A percentile compares a stretch with the other conserved stretches of the same genome.
These are phyloP conservation scores for Brassica carinata DNA, from an alignment of 345 rosid genomes.

Conservation along the genomic window DNA sequence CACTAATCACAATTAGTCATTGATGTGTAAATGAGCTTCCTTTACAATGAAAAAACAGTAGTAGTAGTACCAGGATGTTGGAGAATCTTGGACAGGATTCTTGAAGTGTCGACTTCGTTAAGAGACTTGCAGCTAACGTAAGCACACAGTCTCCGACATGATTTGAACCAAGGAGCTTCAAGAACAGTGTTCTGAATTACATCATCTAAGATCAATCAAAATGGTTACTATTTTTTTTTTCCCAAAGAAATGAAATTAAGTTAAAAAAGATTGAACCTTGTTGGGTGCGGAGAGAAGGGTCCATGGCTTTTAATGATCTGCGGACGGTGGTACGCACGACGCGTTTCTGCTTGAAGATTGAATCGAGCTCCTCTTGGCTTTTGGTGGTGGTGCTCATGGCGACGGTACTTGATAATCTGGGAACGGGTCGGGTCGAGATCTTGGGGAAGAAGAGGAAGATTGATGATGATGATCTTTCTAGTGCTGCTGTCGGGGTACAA, in stretches of 20 bases:
- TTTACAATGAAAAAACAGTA: neutral
- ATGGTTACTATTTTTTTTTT: neutral
- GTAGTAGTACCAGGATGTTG: slow-evolving; percentile 40
- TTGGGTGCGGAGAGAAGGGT: slow-evolving; percentile 67
- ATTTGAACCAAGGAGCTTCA: slow-evolving; percentile 87
- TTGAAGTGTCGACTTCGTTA: slow-evolving; percentile 82
- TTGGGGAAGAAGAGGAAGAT: slow-evolving; percentile 28
- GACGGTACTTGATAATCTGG: slow-evolving; percentile 3
- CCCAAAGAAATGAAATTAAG: neutral
- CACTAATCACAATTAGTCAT: neutral
- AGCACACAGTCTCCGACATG: slow-evolving; percentile 73
- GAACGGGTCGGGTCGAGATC: slow-evolving; percentile 37
- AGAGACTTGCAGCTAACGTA: slow-evolving; percentile 82
- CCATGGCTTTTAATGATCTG: slow-evolving; percentile 74
- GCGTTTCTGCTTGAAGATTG: slow-evolving; percentile 66
- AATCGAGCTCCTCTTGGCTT: slow-evolving; percentile 47
- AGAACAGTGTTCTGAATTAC: slow-evolving; percentile 67
- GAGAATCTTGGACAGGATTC: slow-evolving; percentile 56
- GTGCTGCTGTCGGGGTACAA: slow-evolving; percentile 25
- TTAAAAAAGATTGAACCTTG: slow-evolving; percentile 47
- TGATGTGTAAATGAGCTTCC: neutral
- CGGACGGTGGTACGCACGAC: slow-evolving; percentile 69
- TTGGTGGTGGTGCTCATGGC: slow-evolving; percentile 39
- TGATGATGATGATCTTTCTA: neutral
- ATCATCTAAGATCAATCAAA: slow-evolving; percentile 50